Evolutionary conservation across 2,329 filamentous ascomycete genomes (phyloP).

Genomic region (Neonectria neomacrospora): DNA sequence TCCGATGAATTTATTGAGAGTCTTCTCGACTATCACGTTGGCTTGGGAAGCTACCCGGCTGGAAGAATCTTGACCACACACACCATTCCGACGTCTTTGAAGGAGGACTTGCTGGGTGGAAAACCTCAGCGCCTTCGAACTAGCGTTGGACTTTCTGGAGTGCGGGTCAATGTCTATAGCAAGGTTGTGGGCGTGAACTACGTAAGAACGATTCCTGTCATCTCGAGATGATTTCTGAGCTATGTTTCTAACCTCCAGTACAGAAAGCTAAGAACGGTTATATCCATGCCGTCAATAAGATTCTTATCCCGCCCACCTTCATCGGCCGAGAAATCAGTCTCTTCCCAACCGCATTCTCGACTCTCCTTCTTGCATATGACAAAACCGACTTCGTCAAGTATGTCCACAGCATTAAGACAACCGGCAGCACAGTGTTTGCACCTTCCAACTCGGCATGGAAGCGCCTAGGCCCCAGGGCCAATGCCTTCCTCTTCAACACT

Average conservation of each 20-base stretch:
- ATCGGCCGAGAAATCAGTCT: slow-evolving; percentile 66
- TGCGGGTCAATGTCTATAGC: slow-evolving; percentile 81
- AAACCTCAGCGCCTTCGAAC: slow-evolving; percentile 79
- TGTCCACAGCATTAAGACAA: slow-evolving; percentile 62
- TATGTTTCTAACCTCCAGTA: accelerated
- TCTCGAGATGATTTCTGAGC: neutral
- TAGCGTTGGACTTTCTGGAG: slow-evolving; percentile 69
- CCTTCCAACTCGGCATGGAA: slow-evolving; percentile 85
- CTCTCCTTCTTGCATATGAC: slow-evolving; percentile 76
- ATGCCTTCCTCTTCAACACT: slow-evolving; percentile 87
- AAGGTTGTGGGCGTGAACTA: slow-evolving; percentile 77
- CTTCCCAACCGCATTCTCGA: slow-evolving; percentile 81
- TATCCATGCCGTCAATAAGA: slow-evolving; percentile 78
- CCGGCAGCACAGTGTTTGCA: slow-evolving; percentile 82
- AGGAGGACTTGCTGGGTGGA: slow-evolving; percentile 68
- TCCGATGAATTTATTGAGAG: slow-evolving; percentile 76
- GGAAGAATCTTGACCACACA: slow-evolving; percentile 73
- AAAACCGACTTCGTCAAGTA: slow-evolving; percentile 77
- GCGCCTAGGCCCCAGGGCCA: slow-evolving; percentile 76
- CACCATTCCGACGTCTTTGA: slow-evolving; percentile 77
- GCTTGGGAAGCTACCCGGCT: slow-evolving; percentile 73
- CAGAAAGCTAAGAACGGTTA: slow-evolving; percentile 81
- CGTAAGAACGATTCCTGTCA: slow-evolving; percentile 55
- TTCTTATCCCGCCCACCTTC: slow-evolving; percentile 80
- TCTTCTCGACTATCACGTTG: slow-evolving; percentile 80